phyloP scores from a whole-genome alignment of 2,329 filamentous ascomycete species.

The Fusarium zealandicum region DNA sequence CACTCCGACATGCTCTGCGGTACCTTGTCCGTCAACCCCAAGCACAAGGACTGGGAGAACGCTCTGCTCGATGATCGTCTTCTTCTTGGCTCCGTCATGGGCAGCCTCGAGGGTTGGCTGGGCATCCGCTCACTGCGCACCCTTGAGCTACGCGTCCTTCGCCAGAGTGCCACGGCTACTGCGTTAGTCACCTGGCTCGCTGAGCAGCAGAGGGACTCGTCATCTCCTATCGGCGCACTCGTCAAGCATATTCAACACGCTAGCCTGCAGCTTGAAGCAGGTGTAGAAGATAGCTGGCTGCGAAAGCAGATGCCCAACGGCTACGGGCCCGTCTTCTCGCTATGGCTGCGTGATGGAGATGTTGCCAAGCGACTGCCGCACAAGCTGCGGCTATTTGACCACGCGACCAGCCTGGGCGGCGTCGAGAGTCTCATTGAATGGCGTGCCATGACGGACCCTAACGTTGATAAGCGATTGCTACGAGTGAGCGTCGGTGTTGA shows the following conservation, averaged over 20 bases:
- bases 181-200: slow-evolving; percentile 77
- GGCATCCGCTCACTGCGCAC: slow-evolving; percentile 87
- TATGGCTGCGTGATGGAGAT: slow-evolving; percentile 67
- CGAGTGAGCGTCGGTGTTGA: slow-evolving; percentile 89
- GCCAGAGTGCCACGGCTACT: slow-evolving; percentile 76
- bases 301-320: slow-evolving; percentile 88
- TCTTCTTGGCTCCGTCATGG: slow-evolving; percentile 85
- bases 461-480: slow-evolving; percentile 75
- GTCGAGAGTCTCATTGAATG: slow-evolving; percentile 98
- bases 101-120: slow-evolving; percentile 89
- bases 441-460: slow-evolving; percentile 84
- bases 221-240: slow-evolving; percentile 56
- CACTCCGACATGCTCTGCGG: slow-evolving; percentile 95
- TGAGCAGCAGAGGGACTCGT: slow-evolving; percentile 51
- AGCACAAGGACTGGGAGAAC: slow-evolving; percentile 62
- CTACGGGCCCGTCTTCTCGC: slow-evolving; percentile 86
- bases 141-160: slow-evolving; percentile 79
- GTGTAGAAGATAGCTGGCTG: slow-evolving; percentile 73
- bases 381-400: slow-evolving; percentile 84
- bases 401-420: slow-evolving; percentile 92
- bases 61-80: slow-evolving; percentile 72
- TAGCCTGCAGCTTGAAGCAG: slow-evolving; percentile 72
- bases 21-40: slow-evolving; percentile 71
- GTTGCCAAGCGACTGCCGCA: slow-evolving; percentile 76
- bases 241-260: slow-evolving; percentile 76